Base-by-base conservation (phyloP, 1,284 basidiomycete species). In the Agaricales sp. region DNA sequence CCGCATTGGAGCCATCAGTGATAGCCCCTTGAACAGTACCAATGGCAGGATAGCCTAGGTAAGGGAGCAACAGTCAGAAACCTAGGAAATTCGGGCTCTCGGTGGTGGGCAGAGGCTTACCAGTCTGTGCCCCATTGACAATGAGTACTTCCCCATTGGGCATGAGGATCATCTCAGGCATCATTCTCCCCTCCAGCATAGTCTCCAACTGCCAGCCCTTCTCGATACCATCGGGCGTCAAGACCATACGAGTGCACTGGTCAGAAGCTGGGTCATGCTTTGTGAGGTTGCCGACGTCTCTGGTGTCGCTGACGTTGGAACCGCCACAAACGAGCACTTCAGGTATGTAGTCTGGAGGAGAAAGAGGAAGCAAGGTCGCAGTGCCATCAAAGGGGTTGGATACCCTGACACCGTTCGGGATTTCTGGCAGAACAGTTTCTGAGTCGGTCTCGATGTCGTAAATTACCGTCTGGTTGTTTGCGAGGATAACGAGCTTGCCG, bases 301-400 rank as follows among this genome's bases (percentile, higher is more conserved):
- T 58, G 2, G 53, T 53, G 47, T 67, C 66, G 53, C 52, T 58
- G 4, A 58, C 55, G 37, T 55, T 57, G 2, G 63, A 64, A 3
- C 74, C 76, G 30, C 75, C 75, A 54, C 75, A 77, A 21, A 78
- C 66, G 45, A 77, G 63, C 4, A 77, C 63, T 47, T 74, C 72
- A 8, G 74, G 71, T 2, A 63, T 68, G 59, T 61, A 76, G 56
- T 72, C n/a, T 16, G 39, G 39, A n/a, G 69, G 67, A 0, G 69
- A 70, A 3, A 78, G 63, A 0, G 75, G 75, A 2, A 78, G 67
- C 4, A 78, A 63, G 25, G 69, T 67, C 0, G 67, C 69, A 6
- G 72, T 69, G 11, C 71, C 73, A 25, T 69, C 67, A 52, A 70
- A 67, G 1, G 75, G 75, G 55, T 77, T 74, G 1, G 67, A 16